Evolutionary conservation across 2,329 filamentous ascomycete genomes (phyloP), one percentile per base, ranked within the genome.

Genomic region (Neofusicoccum sp.): DNA sequence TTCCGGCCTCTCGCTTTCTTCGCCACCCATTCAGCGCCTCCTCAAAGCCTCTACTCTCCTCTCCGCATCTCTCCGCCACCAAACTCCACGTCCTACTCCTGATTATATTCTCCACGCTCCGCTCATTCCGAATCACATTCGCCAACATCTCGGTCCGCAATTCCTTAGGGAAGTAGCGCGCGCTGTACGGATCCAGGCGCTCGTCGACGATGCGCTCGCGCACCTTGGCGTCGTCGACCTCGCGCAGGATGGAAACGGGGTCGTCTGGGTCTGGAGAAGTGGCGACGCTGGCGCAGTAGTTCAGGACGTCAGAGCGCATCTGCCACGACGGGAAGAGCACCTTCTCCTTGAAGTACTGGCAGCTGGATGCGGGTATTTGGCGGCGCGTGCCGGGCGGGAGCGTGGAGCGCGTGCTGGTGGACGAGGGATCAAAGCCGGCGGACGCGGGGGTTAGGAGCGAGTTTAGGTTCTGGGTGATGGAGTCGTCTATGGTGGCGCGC

Each of bases 261-360:
- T 97, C 93, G 64, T 94, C 85, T 0, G 92, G 92, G 71, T 98
- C 93, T 0, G 92, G 90, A 64, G 88, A 91, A 9, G 92, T 92
- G 3, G 94, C 94, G 0, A 99, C 93, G 39, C 89, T 84, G 2
- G 91, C 88, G 78, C 95, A 99, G 77, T 97, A 99, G 68, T 88
- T 90, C 61, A 98, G 80, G 1, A 97, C 89, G 71, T 96, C 89
- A 14, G 89, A 89, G 41, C 95, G 86, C 3, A 85, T 83, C 70
- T 94, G 88, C 95, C 95, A 99, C 31, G 90, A 90, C 0, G 93
- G 92, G 69, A 97, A 97, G 2, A 99, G 79, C 1, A 96, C 87
- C 29, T 86, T 81, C 11, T 92, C 81, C 68, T 92, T 91, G 77
- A 98, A 98, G 0, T 73, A 73, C 44, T 83, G 79, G 73, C 94